Percentiles rank a stretch among this genome's conserved stretches.
These are phyloP conservation scores for Balamuthia mandrillaris DNA, from an alignment of 208 protist species.

Conservation along the genomic window DNA sequence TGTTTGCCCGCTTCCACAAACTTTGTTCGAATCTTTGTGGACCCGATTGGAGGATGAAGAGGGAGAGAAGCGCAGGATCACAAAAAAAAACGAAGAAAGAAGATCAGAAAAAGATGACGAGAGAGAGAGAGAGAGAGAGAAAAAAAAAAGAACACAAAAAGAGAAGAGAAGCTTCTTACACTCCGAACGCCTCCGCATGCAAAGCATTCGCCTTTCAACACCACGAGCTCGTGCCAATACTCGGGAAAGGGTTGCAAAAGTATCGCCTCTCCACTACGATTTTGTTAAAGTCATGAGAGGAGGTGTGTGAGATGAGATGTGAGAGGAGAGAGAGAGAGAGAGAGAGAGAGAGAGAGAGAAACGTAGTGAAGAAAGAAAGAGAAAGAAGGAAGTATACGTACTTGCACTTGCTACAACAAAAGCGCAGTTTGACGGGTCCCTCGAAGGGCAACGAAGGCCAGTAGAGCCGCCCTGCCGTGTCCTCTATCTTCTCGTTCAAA, in stretches of 20 bases:
- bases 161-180: not conserved
- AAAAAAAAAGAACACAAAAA: not conserved
- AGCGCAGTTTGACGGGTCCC: not conserved
- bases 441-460: not conserved
- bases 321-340: not conserved
- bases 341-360: not conserved
- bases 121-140: not conserved
- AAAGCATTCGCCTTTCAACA: not conserved
- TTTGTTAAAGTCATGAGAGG: not conserved
- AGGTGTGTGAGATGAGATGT: not conserved
- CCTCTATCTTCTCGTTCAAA: not conserved
- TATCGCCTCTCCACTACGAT: not conserved
- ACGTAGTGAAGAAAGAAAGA: not conserved
- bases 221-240: not conserved
- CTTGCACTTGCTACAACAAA: not conserved
- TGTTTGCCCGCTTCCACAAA: not conserved
- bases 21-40: not conserved
- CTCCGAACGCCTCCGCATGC: not conserved
- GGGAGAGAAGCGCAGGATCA: not conserved
- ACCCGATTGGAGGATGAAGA: not conserved
- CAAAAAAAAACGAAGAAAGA: not conserved
- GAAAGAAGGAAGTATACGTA: no score
- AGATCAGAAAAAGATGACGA: no score
- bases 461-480: not conserved
- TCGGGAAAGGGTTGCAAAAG: not conserved